Percentiles rank a stretch among this genome's conserved stretches.
These are phyloP conservation scores for Neurospora sp. DNA, from an alignment of 495 filamentous ascomycete species.

Conservation along the genomic window DNA sequence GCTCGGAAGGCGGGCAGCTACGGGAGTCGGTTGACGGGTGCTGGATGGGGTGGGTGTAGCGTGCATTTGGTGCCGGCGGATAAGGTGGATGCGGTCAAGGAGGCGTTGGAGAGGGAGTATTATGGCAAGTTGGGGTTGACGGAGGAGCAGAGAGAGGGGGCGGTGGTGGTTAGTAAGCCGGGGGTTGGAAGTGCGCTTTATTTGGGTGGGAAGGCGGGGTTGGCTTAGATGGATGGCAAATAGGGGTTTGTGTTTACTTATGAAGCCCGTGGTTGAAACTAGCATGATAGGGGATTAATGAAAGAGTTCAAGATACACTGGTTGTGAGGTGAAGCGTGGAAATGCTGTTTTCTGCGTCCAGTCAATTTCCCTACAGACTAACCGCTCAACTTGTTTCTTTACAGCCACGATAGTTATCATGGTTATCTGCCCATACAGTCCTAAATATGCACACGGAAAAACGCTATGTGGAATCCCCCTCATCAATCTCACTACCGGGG, in stretches of 20 bases:
- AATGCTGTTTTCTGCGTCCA: background rate
- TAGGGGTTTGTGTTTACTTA: background rate
- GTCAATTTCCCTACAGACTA: background rate
- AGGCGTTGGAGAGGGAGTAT: conserved; percentile 69
- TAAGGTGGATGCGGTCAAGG: conserved; percentile 71
- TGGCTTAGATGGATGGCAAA: background rate
- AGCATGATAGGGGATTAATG: background rate
- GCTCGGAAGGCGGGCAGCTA: conserved; percentile 68
- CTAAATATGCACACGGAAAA: background rate
- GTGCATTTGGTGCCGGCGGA: conserved; percentile 85
- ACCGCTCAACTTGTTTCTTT: background rate
- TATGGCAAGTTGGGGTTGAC: conserved; percentile 68
- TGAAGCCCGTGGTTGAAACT: background rate
- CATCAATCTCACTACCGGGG: background rate
- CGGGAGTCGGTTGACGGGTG: conserved; percentile 82
- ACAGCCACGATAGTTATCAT: background rate
- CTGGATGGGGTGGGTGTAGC: conserved; percentile 93
- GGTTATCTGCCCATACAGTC: background rate
- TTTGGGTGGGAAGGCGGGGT: conserved; percentile 16
- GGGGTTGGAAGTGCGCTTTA: conserved; percentile 56
- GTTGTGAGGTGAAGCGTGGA: background rate
- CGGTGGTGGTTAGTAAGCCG: conserved; percentile 85
- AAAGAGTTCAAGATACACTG: background rate
- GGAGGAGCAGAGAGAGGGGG: conserved; percentile 61
- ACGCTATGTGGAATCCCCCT: background rate